Conservation (phyloP, 2,329 filamentous ascomycete species). For the Ophiocordyceps sinensis region DNA sequence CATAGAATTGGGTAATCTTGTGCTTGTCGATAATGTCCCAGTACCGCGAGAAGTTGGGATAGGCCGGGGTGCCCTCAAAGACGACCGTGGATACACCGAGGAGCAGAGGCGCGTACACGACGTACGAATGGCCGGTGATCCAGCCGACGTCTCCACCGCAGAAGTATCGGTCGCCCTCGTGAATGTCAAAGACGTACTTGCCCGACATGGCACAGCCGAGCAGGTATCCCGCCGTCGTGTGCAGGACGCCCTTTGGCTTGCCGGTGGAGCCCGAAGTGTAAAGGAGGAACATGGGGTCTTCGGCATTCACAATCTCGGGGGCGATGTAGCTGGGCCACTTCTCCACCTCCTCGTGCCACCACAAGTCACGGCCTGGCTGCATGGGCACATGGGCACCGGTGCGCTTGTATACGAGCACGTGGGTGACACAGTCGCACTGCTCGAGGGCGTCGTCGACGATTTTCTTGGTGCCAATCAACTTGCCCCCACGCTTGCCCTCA, state of each 20-base stretch:
- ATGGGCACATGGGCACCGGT: constrained; percentile 87
- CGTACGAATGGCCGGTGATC: constrained; percentile 98
- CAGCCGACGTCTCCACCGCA: constrained; percentile 97
- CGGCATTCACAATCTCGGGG: constrained; percentile 77
- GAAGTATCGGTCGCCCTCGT: constrained; percentile 87
- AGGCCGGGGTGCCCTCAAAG: constrained; percentile 94
- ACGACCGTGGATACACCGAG: constrained; percentile 91
- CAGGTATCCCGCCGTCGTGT: constrained; percentile 92
- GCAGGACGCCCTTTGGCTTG: constrained; percentile 98
- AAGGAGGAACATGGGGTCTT: constrained; percentile 92
- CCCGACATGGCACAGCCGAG: constrained; percentile 83
- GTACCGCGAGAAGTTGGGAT: constrained; percentile 95
- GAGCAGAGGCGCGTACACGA: constrained; percentile 88
- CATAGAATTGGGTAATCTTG: constrained; percentile 94
- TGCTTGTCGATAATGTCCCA: constrained; percentile 98
- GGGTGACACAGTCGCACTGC: constrained; percentile 78
- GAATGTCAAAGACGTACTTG: constrained; percentile 98
- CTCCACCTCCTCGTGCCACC: constrained; percentile 98
- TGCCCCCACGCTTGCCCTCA: constrained; percentile 95
- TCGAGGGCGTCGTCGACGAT: constrained; percentile 96
- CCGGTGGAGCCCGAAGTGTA: constrained; percentile 97
- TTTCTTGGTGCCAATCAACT: constrained; percentile 95
- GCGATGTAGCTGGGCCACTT: constrained; percentile 92
- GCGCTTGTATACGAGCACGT: constrained; percentile 86
- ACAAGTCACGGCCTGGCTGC: constrained; percentile 77